A percentile compares a stretch with the other conserved stretches of the same genome.
These are phyloP conservation scores for Paragyromitra xinjiangensis DNA, from an alignment of 495 filamentous ascomycete genomes.

Conservation along the genomic window DNA sequence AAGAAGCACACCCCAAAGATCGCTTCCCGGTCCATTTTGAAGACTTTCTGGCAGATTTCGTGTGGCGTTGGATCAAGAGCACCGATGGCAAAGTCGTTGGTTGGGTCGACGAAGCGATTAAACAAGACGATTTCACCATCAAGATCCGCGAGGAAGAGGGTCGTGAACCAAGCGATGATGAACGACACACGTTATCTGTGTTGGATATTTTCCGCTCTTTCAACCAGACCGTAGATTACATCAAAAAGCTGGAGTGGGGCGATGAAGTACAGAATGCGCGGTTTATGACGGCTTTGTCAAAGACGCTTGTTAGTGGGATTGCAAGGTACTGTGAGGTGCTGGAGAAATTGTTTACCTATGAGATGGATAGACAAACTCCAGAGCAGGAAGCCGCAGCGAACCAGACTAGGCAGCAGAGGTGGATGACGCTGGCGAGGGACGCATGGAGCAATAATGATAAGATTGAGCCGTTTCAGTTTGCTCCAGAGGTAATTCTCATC, in stretches of 20 bases:
- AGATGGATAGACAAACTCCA: conserved; percentile 90
- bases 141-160: conserved; percentile 51
- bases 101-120: conserved; percentile 89
- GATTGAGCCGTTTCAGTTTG: conserved; percentile 97
- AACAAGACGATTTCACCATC: conserved; percentile 79
- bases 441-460: conserved; percentile 94
- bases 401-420: conserved; percentile 88
- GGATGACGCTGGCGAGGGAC: conserved; percentile 90
- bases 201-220: conserved; percentile 95
- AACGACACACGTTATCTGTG: conserved; percentile 89
- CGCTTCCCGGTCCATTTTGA: conserved; percentile 88
- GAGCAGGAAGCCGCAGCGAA: conserved; percentile 80
- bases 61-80: conserved; percentile 90
- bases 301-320: conserved; percentile 82
- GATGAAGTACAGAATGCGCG: conserved; percentile 92
- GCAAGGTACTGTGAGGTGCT: conserved; percentile 90
- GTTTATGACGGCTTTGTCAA: conserved; percentile 96
- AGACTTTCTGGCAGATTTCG: conserved; percentile 83
- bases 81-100: conserved; percentile 80
- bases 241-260: conserved; percentile 87
- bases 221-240: conserved; percentile 85
- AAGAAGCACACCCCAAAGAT: conserved; percentile 69
- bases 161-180: conserved; percentile 71
- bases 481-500: conserved; percentile 74
- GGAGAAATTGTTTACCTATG: conserved; percentile 83